Percentiles rank a stretch among this genome's conserved stretches.
Conservation (phyloP, 2,329 filamentous ascomycete genomes). For the Diaporthe destruens region DNA sequence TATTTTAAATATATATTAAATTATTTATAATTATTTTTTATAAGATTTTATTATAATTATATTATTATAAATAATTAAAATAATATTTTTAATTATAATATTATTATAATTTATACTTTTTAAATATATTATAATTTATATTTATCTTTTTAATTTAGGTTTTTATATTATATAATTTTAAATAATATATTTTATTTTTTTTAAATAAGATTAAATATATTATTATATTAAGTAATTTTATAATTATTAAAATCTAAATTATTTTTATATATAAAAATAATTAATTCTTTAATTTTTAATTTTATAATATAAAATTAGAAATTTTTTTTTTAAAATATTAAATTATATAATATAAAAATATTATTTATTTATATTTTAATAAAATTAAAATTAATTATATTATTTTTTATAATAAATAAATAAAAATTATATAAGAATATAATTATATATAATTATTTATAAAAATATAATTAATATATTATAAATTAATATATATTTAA, state of each 20-base stretch:
- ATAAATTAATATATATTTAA: background rate
- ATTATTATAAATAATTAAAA: background rate
- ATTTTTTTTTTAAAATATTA: background rate
- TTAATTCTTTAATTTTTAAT: background rate
- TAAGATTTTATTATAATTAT: background rate
- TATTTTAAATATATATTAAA: no score
- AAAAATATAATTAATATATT: background rate
- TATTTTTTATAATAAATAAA: background rate
- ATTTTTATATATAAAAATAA: background rate
- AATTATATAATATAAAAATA: background rate
- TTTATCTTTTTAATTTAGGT: background rate
- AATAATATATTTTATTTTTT: background rate
- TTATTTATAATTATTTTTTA: no score
- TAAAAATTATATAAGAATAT: background rate
- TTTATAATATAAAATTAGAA: background rate
- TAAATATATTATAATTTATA: background rate
- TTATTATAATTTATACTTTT: background rate
- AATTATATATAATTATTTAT: background rate
- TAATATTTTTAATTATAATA: background rate
- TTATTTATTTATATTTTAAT: background rate
- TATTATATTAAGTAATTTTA: background rate
- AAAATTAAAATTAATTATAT: background rate
- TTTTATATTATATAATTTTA: background rate
- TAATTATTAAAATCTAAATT: background rate
- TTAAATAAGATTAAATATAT: background rate